Base-by-base conservation (phyloP, 2,329 filamentous ascomycete genomes). In the Diaporthe humulicola region DNA sequence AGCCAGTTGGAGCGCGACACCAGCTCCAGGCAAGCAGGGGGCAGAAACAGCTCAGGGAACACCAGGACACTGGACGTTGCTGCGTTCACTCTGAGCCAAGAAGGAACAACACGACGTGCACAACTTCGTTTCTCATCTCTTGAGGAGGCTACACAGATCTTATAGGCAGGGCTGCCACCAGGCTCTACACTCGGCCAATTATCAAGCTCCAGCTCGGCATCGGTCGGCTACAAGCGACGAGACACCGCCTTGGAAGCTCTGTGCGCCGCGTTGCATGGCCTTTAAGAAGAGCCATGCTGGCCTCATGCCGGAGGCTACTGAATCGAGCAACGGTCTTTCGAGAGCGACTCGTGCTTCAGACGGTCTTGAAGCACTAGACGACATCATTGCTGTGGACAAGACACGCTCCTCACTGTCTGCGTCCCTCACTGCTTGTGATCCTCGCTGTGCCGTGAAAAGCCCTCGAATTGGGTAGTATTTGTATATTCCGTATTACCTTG, bases 401-500 rank as follows among this genome's bases (percentile, higher is more conserved):
- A 12, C 36, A n/a, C 9, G 45, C 2, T 22, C 45, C 22, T 12
- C 9, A n/a, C 25, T 22, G 45, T 25, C 2, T n/a, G 45, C 48
- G n/a, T 52, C 48, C 12, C 48, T 52, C 25, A n/a, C 8, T 9
- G 19, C 2, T 52, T 28, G n/a, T 38, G 30, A 5, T 50, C 22
- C 14, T 50, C 28, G 45, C 60, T 12, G 25, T 36, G 19, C 17
- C 45, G 40, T 45, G 28, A 25, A 48, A 12, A 40, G 19, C 6
- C 4, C 52, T 36, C 19, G 12, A 30, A 38, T 64, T 42, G 58
- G 58, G 22, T 72, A 30, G n/a, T 76, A 54, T 73, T 76, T 76
- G 70, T 67, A 57, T 74, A 64, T 76, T 61, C 57, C 52, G 36
- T 73, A 74, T 57, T 74, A 72, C 70, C 73, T 64, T 25, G 70